phyloP scores from a whole-genome alignment of 2,329 filamentous ascomycete genomes.

The Ophiostoma angusticollis region DNA sequence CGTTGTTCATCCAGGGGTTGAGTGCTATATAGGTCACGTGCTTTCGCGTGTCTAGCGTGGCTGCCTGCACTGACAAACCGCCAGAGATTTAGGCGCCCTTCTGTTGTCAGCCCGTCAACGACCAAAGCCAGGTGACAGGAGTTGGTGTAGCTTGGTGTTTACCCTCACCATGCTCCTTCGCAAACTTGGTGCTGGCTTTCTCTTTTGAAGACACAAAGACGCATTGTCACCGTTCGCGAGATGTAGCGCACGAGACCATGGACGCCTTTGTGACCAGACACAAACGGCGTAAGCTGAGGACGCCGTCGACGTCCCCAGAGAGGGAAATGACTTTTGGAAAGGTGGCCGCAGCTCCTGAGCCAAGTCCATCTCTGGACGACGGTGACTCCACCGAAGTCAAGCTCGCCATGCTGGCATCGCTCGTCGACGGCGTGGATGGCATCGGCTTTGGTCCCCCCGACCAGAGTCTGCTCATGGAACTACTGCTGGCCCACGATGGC shows the following conservation, averaged over 20 bases:
- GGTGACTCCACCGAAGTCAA: slow-evolving; percentile 85
- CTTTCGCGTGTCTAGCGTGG: slow-evolving; percentile 10
- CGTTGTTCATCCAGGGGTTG: neutral
- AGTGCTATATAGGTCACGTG: slow-evolving; percentile 10
- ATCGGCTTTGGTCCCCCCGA: slow-evolving; percentile 25
- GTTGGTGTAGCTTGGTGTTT: no score
- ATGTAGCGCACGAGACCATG: slow-evolving; percentile 29
- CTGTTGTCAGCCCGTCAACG: no score
- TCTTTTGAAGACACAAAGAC: neutral
- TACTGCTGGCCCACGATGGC: slow-evolving; percentile 65
- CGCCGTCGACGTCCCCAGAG: slow-evolving; percentile 1
- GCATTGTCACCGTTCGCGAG: neutral
- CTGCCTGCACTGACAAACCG: no score
- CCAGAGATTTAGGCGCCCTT: no score
- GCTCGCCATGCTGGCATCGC: slow-evolving; percentile 67
- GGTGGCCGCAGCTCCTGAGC: no score
- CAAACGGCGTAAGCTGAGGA: slow-evolving; percentile 35
- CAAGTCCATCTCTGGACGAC: slow-evolving; percentile 32
- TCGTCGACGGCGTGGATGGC: slow-evolving; percentile 48
- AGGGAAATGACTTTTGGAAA: no score
- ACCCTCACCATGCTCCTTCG: no score
- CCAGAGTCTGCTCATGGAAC: slow-evolving; percentile 60
- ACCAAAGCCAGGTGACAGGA: no score
- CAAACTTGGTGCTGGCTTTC: neutral
- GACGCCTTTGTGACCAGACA: slow-evolving; percentile 40